Base-by-base conservation (phyloP, 2,329 filamentous ascomycete species). In the Cladophialophora exuberans region DNA sequence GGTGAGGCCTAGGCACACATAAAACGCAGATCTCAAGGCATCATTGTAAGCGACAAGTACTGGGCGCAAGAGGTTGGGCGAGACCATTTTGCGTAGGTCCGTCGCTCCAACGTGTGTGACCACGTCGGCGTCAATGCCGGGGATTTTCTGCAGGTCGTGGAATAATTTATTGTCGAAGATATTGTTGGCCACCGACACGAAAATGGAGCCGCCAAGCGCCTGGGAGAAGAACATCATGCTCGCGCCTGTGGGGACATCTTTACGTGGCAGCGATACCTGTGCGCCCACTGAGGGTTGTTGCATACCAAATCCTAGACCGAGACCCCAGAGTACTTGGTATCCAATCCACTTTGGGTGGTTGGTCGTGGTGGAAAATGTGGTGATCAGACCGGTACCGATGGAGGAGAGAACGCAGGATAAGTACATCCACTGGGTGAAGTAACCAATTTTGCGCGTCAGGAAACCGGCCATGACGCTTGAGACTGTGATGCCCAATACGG, bases 31-130 rank as follows among this genome's bases (percentile, higher is more conserved):
- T 1, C 77, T 77, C 31, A 90, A 69, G 0, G 84, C 76, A 20
- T 74, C 67, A 65, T 88, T 89, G 71, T 90, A 90, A 0, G 84
- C 86, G 0, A 73, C 60, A 1, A 85, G 73, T 6, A 91, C 84
- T 0, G 74, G 71, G 1, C 68, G 65, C 3, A 85, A 67, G 54
- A 76, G 80, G 56, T 82, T 63, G 0, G 70, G 60, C 0, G 79
- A 73, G 22, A 89, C 81, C 1, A 74, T 67, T 0, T 72, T 66
- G 56, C 80, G 78, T 18, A 92, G 73, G 42, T 59, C 59, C 3
- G 62, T 62, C 10, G 62, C 58, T 28, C 63, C 63, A 11, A 57
- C 45, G 23, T 60, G 43, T 4, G 44, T 49, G 33, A 65, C 56
- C 3, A 57, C 10, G 10, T 54, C 42, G 3, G 56, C 20, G 25